Conservation (phyloP, 495 filamentous ascomycete genomes). For the Talaromyces borbonicus region DNA sequence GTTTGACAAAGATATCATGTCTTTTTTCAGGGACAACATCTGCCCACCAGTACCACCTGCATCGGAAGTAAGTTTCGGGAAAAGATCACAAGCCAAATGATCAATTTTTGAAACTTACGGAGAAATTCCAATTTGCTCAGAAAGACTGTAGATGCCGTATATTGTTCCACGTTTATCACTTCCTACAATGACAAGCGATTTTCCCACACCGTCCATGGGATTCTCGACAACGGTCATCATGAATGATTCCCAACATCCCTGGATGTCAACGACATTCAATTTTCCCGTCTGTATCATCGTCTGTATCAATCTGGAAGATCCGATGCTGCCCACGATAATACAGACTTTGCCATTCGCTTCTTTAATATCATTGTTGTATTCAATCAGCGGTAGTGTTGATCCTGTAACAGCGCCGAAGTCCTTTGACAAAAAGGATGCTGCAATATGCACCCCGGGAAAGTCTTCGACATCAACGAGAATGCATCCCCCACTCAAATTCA, state of each 20-base stretch:
- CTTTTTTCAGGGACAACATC: constrained; percentile 50
- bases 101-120: too few species aligned
- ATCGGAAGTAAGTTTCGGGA: too few species aligned
- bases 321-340: constrained; percentile 64
- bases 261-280: constrained; percentile 43
- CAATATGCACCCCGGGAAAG: constrained; percentile 58
- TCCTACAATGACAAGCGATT: constrained; percentile 60
- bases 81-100: too few species aligned
- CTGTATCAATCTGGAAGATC: constrained; percentile 51
- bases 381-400: neutral
- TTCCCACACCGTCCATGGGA: constrained; percentile 45
- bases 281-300: constrained; percentile 41
- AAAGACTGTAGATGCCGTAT: constrained; percentile 64
- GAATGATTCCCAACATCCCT: constrained; percentile 64
- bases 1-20: constrained; percentile 45
- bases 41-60: constrained; percentile 60
- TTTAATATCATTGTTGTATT: neutral
- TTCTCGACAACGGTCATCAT: constrained; percentile 46
- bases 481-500: neutral
- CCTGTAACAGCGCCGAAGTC: constrained; percentile 66
- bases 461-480: constrained; percentile 33
- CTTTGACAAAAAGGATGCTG: constrained; percentile 52
- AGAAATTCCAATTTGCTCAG: constrained; percentile 66
- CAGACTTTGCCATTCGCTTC: constrained; percentile 18
- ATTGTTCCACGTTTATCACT: constrained; percentile 60